Conservation (phyloP, 768 basidiomycete species). For the Lepiota brunneoincarnata region DNA sequence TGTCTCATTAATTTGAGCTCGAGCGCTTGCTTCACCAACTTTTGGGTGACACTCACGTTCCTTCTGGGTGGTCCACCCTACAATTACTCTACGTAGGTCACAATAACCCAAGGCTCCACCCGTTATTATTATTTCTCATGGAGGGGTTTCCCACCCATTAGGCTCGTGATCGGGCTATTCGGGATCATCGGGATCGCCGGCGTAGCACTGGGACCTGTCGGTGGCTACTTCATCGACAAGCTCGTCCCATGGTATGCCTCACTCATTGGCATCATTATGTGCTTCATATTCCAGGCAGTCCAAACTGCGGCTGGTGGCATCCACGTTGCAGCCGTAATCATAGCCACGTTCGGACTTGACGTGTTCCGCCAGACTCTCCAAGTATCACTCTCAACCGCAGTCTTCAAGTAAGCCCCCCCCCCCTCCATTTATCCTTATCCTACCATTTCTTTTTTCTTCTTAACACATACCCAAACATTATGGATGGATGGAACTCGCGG, state of each 20-base stretch:
- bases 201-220: constrained; percentile 64
- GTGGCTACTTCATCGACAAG: constrained; percentile 65
- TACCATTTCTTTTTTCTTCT: background rate
- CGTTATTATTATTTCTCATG: background rate
- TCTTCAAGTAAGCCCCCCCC: constrained; percentile 54
- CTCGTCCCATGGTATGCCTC: constrained; percentile 80
- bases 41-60: constrained; percentile 81
- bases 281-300: constrained; percentile 54
- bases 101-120: background rate
- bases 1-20: constrained; percentile 58
- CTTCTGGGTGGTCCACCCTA: constrained; percentile 76
- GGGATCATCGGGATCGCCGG: constrained; percentile 73
- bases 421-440: background rate
- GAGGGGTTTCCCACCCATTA: constrained; percentile 16
- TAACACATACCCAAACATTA: background rate
- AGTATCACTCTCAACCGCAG: constrained; percentile 58
- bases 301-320: constrained; percentile 71
- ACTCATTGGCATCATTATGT: constrained; percentile 46
- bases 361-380: constrained; percentile 73
- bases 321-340: constrained; percentile 65
- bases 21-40: constrained; percentile 57
- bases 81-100: constrained; percentile 64
- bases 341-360: constrained; percentile 72
- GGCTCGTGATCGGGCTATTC: constrained; percentile 65
- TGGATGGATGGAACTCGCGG: too few relatives aligned